phyloP scores from a whole-genome alignment of 2,329 filamentous ascomycete genomes.

The Hypocreales sp. region DNA sequence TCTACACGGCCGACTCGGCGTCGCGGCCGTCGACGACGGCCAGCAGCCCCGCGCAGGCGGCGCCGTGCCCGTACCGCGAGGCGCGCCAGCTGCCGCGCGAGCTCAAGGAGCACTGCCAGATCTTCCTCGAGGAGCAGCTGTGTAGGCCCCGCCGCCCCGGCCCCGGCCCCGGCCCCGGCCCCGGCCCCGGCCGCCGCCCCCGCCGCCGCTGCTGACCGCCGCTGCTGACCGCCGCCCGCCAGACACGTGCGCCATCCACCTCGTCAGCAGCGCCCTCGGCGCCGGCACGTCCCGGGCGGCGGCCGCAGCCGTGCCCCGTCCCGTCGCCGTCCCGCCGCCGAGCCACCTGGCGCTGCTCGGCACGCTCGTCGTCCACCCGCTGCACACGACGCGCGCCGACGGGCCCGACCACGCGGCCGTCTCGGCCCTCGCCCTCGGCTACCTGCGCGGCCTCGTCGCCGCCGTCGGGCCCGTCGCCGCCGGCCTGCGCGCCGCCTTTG shows the following conservation, averaged over 20 bases:
- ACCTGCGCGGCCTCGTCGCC: conserved; percentile 51
- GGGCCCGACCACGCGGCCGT: conserved; percentile 45
- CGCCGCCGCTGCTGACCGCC: too few species aligned
- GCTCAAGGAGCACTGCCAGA: conserved; percentile 49
- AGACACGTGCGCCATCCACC: conserved; percentile 35
- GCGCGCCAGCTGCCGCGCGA: conserved; percentile 43
- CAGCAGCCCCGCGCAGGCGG: conserved; percentile 16
- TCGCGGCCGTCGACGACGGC: conserved; percentile 17
- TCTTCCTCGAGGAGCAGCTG: conserved; percentile 62
- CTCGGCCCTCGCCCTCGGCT: conserved; percentile 49
- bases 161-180: too few species aligned
- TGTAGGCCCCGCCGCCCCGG: conserved; percentile 26
- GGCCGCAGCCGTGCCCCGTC: conserved; percentile 12
- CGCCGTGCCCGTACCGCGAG: conserved; percentile 30
- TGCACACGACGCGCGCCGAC: conserved; percentile 57
- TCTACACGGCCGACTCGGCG: conserved; percentile 18
- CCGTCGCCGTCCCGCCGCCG: conserved; percentile 51
- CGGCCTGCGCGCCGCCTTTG: conserved; percentile 57
- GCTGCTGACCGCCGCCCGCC: too few species aligned
- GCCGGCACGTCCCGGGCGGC: conserved; percentile 26
- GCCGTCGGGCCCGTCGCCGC: conserved; percentile 55
- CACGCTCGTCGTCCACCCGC: conserved; percentile 70
- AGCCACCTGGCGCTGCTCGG: conserved; percentile 63
- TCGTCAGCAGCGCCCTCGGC: conserved; percentile 48
- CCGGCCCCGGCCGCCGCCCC: too few species aligned